These are phyloP conservation scores for Candida succiphila DNA, from an alignment of 805 yeast species.

Conservation along the genomic window DNA sequence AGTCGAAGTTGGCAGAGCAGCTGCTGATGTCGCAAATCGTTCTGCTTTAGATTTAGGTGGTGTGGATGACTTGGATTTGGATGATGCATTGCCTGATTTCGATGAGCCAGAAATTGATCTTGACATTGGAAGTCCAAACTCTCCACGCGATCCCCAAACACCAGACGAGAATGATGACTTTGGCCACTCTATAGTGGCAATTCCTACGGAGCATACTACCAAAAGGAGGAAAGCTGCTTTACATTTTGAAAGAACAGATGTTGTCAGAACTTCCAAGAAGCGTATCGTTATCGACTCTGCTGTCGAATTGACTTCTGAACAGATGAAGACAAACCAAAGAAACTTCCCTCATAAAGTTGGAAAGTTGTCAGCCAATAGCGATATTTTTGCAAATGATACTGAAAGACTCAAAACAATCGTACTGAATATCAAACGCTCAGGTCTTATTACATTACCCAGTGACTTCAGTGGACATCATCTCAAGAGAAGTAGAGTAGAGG, in stretches of 20 bases:
- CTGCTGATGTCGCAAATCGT: conserved; percentile 11
- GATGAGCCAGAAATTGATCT: conserved; percentile 15
- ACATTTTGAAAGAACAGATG: conserved; percentile 23
- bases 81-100: conserved; percentile 26
- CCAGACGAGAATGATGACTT: conserved; percentile 3
- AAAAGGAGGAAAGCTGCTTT: background rate
- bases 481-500: no score
- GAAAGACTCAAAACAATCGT: background rate
- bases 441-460: background rate
- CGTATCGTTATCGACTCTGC: conserved; percentile 34
- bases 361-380: conserved; percentile 3
- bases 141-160: conserved; percentile 7
- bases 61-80: conserved; percentile 19
- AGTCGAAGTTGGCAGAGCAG: conserved; percentile 45
- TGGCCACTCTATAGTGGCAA: conserved; percentile 1
- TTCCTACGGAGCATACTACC: conserved; percentile 1
- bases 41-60: conserved; percentile 11
- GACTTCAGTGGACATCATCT: background rate
- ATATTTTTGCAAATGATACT: background rate
- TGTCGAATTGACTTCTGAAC: conserved; percentile 33
- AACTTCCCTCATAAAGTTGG: conserved; percentile 11
- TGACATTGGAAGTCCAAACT: conserved; percentile 7
- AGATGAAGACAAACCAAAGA: conserved; percentile 21
- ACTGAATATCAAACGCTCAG: no score
- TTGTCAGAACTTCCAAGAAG: conserved; percentile 38